Conservation (phyloP, 2,329 filamentous ascomycete species). For the Calcarisporium arbuscula region DNA sequence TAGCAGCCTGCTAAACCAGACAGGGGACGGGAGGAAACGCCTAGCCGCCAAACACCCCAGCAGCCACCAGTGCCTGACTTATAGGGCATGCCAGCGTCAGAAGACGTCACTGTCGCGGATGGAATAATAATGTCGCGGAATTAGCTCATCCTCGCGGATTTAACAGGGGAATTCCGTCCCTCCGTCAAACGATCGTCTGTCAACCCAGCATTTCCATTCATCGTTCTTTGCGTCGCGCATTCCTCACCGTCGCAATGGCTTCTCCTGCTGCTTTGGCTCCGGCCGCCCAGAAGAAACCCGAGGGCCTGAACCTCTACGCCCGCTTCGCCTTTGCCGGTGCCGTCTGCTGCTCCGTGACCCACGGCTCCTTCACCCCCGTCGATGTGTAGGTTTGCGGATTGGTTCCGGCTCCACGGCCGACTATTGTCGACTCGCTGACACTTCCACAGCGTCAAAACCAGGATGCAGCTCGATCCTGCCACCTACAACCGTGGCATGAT, state of each 20-base stretch:
- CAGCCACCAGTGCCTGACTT: too few relatives aligned
- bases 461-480: constrained; percentile 77
- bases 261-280: constrained; percentile 4
- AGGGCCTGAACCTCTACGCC: constrained; percentile 64
- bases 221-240: neutral
- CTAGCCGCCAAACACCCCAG: too few relatives aligned
- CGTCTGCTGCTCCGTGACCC: constrained; percentile 87
- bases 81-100: too few relatives aligned
- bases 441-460: constrained; percentile 68
- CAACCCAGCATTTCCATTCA: neutral
- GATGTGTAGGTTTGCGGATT: constrained; percentile 66
- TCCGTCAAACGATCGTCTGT: too few relatives aligned
- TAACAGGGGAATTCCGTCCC: too few relatives aligned
- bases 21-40: too few relatives aligned
- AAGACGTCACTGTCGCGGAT: too few relatives aligned
- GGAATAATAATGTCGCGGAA: too few relatives aligned
- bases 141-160: too few relatives aligned
- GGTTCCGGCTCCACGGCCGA: neutral
- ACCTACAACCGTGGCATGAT: constrained; percentile 79
- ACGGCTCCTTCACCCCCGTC: constrained; percentile 85
- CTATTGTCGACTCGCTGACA: neutral
- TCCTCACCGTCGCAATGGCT: constrained; percentile 1
- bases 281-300: constrained; percentile 24
- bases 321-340: constrained; percentile 89
- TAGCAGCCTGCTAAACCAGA: too few relatives aligned